Evolutionary conservation across 768 basidiomycete species (phyloP), one percentile per base, ranked within the genome.

Genomic region (Candolleomyces eurysporus): DNA sequence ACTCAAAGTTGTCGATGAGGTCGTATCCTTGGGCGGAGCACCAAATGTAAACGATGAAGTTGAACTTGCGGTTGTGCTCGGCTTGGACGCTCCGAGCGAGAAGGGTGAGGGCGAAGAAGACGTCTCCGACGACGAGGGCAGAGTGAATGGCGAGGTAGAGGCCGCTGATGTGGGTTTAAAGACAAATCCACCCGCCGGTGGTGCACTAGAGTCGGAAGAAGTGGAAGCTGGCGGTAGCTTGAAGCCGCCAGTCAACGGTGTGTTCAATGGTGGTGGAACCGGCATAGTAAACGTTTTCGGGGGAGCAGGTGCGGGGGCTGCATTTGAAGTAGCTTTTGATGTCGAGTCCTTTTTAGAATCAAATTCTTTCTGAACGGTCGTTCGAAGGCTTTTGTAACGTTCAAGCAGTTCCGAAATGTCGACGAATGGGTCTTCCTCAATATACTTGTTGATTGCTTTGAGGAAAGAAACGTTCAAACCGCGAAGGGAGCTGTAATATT

Each of bases 401-500:
- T 85, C 82, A 9, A 89, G 65, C 5, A 87, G 61, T 32, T 75
- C 70, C n/a, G 80, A 73, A 11, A 90, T 68, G 63, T 92, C 88
- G n/a, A 74, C 69, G 69, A 91, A 92, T 2, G 90, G 87, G 72
- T 92, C 90, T 16, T 80, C 75, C 53, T 88, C 83, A 21, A 90
- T 76, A 21, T 84, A 82, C 61, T 82, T 81, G 32, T 82, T 77
- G 58, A 90, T 70, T 14, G 83, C 79, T n/a, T 81, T 75, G 22
- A 89, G 69, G 62, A 92, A 76, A 2, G 88, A 89, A 39, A 81
- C 72, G 67, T 92, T 92, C 46, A 92, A 79, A 14, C 90, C 90
- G 40, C 91, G 86, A n/a, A 92, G 80, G 26, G 85, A 82, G 45
- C 76, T 83, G 74, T 85, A 91, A 68, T 87, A 91, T 57, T 83